Evolutionary conservation across 1,284 basidiomycete genomes (phyloP), one percentile per base, ranked within the genome.

Genomic region (Irpex sp.): DNA sequence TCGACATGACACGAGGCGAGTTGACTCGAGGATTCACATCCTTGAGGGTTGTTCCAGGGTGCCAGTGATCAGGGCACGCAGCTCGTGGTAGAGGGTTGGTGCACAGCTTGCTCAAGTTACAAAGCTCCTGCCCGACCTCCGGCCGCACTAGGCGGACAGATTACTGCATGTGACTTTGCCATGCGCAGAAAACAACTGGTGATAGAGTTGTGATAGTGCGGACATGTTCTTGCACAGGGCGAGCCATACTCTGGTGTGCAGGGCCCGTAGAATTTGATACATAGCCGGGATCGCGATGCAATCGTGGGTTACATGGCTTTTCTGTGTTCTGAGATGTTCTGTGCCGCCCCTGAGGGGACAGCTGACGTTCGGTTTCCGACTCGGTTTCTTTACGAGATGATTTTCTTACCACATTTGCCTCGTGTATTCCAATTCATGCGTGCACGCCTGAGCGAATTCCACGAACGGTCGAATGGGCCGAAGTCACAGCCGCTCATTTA

Each of bases 161-260:
- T 9, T 9, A 15, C n/a, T 34, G 54, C 54, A 56, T 56, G 54
- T 56, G 54, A 56, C 31, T 26, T 56, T 26, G 54, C 21, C 54
- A 56, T 36, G 54, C 54, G 54, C 54, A 34, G 54, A 34, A 26
- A 56, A 56, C 31, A 17, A 19, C 9, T 26, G 7, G 31, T 56
- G 54, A 56, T 56, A 56, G 54, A 56, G 54, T 56, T 56, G 54
- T 56, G 54, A 56, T 56, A 56, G 54, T 56, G 54, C 54, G 54
- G 54, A 26, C 26, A 6, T 8, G 49, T 52, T 52, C 49, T 52
- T 17, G n/a, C 2, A 9, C 21, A 52, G 17, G 9, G 49, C 9
- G 17, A 26, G 49, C 49, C 11, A 17, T 17, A 26, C 13, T 52
- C 21, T 17, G 17, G 49, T 9, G 49, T 52, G 17, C 44, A 17